Evolutionary conservation across 805 yeast species (phyloP).

Genomic region (Tetrapisispora iriomotensis): DNA sequence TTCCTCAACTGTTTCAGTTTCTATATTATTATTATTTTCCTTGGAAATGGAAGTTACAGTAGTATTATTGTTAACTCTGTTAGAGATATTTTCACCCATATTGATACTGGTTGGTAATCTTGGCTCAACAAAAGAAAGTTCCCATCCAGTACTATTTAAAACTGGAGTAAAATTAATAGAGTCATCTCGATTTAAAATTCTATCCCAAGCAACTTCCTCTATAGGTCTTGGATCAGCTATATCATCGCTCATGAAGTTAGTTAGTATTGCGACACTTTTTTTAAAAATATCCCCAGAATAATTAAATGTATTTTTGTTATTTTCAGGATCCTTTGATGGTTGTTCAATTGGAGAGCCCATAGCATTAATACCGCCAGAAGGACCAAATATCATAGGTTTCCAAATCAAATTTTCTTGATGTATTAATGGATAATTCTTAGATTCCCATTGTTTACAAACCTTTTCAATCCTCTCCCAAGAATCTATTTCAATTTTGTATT

Average conservation of each 20-base stretch:
- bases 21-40: constrained; percentile 17
- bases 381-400: constrained; percentile 79
- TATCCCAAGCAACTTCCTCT: constrained; percentile 44
- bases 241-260: constrained; percentile 59
- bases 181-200: not conserved
- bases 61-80: not conserved
- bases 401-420: constrained; percentile 51
- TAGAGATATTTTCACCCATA: not conserved
- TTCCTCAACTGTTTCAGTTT: constrained; percentile 7
- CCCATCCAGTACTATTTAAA: constrained; percentile 9
- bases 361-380: constrained; percentile 71
- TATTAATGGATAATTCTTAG: constrained; percentile 43
- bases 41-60: constrained; percentile 20
- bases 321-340: constrained; percentile 11
- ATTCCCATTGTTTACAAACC: constrained; percentile 42
- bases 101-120: constrained; percentile 4
- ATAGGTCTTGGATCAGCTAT: constrained; percentile 50
- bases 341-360: constrained; percentile 29
- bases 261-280: constrained; percentile 43
- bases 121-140: constrained; percentile 6
- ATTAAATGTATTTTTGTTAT: constrained; percentile 5
- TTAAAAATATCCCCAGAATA: constrained; percentile 28
- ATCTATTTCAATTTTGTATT: constrained; percentile 48
- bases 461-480: constrained; percentile 24
- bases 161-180: constrained; percentile 12